Evolutionary conservation across 1,284 basidiomycete genomes (phyloP).

Genomic region (Marasmius sp.): DNA sequence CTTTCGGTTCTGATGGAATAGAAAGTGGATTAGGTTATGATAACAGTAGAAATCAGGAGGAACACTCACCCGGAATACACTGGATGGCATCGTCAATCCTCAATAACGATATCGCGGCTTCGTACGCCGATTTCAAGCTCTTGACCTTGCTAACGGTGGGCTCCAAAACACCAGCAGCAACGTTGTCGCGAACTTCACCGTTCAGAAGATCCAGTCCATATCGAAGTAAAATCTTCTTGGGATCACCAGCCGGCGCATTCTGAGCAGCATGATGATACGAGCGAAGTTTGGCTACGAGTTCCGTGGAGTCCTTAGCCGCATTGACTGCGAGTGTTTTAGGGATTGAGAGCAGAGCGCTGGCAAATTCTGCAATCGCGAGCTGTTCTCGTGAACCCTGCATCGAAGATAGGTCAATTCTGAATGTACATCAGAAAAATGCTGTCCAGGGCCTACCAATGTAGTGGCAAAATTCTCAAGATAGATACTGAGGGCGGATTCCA

Average conservation of each 20-base stretch:
- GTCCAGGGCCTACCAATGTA: constrained; percentile 69
- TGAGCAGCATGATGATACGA: constrained; percentile 98
- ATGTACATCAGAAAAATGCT: constrained; percentile 1
- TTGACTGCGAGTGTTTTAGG: constrained; percentile 98
- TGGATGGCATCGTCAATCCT: constrained; percentile 96
- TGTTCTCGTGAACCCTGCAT: constrained; percentile 93
- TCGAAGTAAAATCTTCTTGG: constrained; percentile 92
- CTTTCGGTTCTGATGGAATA: constrained; percentile 60
- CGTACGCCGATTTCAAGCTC: constrained; percentile 94
- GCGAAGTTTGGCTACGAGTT: constrained; percentile 94
- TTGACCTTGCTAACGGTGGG: constrained; percentile 97
- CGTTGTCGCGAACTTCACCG: constrained; percentile 94
- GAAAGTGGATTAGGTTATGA: constrained; percentile 19
- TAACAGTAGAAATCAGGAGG: constrained; percentile 1
- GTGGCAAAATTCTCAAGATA: constrained; percentile 99
- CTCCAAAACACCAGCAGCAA: constrained; percentile 91
- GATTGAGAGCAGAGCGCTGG: constrained; percentile 89
- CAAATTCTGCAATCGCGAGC: constrained; percentile 98
- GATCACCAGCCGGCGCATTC: constrained; percentile 85
- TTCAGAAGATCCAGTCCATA: constrained; percentile 96
- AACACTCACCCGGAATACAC: constrained; percentile 69
- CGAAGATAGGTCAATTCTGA: constrained; percentile 13
- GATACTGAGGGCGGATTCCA: constrained; percentile 95
- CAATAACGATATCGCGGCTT: constrained; percentile 93
- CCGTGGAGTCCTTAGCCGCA: constrained; percentile 98